A percentile compares a stretch with the other conserved stretches of the same genome.
Conservation (phyloP, 1,284 basidiomycete genomes). For the Takashimella koratensis region DNA sequence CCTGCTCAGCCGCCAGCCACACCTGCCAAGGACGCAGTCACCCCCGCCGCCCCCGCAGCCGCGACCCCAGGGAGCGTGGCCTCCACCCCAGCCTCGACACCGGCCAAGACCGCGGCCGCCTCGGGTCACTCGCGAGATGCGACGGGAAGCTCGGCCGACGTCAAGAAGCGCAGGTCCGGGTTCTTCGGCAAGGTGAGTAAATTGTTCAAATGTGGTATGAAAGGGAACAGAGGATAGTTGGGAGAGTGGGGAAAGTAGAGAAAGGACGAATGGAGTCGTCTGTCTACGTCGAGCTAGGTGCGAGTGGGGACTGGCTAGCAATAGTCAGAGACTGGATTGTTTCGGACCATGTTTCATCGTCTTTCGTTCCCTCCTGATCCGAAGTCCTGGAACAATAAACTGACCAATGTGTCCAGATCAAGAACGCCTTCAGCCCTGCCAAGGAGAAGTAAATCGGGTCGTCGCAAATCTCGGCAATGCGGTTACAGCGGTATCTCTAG, state of each 20-base stretch:
- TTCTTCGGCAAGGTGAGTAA: slow-evolving; percentile 25
- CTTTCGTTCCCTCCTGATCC: background rate
- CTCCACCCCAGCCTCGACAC: slow-evolving; percentile 2
- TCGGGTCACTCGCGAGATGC: background rate
- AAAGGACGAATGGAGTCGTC: too few relatives aligned
- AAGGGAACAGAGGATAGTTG: too few relatives aligned
- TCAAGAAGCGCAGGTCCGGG: slow-evolving; percentile 26
- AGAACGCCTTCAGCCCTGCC: background rate
- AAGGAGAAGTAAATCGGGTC: background rate
- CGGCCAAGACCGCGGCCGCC: background rate
- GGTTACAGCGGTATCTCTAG: too few relatives aligned
- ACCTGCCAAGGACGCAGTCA: background rate
- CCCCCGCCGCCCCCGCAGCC: slow-evolving; percentile 8
- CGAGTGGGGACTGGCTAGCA: too few relatives aligned
- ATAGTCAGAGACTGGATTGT: too few relatives aligned
- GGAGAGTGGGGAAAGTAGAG: too few relatives aligned
- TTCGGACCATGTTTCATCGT: too few relatives aligned
- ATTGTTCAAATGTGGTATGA: too few relatives aligned
- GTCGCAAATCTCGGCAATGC: too few relatives aligned
- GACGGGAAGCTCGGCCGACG: background rate
- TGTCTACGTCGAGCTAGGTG: too few relatives aligned
- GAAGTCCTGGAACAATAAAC: background rate
- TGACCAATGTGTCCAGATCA: background rate
- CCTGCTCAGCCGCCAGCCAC: background rate
- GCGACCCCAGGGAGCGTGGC: background rate